Evolutionary conservation across 768 basidiomycete species (phyloP), one percentile per base, ranked within the genome.

Genomic region (Xerocomus potaroensis): DNA sequence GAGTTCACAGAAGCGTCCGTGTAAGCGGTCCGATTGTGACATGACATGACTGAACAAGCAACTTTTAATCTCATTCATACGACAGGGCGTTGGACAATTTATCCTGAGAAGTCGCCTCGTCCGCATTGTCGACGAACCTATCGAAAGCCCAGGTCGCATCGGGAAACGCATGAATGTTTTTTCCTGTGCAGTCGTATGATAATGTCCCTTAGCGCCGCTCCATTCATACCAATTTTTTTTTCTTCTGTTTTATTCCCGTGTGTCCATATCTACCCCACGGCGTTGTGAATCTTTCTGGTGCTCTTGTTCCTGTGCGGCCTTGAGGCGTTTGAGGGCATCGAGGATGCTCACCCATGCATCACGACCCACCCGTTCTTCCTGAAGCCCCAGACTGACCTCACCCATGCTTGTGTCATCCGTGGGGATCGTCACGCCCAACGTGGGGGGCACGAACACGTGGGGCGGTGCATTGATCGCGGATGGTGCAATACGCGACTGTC

Each of bases 381-480:
- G 88, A 35, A 91, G 65, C 16, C 87, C 87, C 34, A 80, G 77
- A 55, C 70, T 79, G 58, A 66, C 70, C 21, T 54, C 51, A 3
- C 53, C 45, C 56, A 65, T 21, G 16, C 58, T 56, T 26, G 57
- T 41, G 5, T 52, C 53, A 5, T 48, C 53, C 10, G 72, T 57
- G 37, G 88, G 85, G 43, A 87, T 73, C 4, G 85, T 84, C 11
- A 89, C 86, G 6, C 88, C 88, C 14, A 88, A 78, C 7, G 86
- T 83, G 4, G 87, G 83, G 6, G 87, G 88, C 9, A 89, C 70
- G 60, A 88, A 87, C 22, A 78, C 80, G 0, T 74, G 76, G 6
- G 81, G 77, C 27, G 87, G 87, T 1, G 88, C 87, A 40, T 83
- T 84, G 57, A 91, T 88, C n/a, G 87, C 83, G n/a, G 87, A 86